Percentiles rank a stretch among this genome's conserved stretches.
Evolutionary conservation across 495 filamentous ascomycete genomes (phyloP).

Genomic region (Hyaloscypha hepaticicola): DNA sequence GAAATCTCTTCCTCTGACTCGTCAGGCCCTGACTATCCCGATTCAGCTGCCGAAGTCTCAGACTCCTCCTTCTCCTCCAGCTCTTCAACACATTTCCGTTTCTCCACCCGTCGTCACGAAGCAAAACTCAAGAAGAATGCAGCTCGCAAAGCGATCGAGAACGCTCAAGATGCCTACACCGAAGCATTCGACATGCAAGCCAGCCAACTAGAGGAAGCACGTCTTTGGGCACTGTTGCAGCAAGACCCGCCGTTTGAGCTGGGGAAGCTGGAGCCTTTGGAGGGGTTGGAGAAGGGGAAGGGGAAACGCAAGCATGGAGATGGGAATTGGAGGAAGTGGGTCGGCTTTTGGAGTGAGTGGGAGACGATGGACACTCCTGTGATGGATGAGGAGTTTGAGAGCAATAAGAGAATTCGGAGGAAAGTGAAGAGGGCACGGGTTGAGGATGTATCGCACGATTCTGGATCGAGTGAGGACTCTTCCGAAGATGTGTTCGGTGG

Average conservation of each 20-base stretch:
- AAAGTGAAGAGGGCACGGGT: slow-evolving; percentile 6
- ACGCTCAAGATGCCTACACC: slow-evolving; percentile 49
- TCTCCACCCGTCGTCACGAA: neutral
- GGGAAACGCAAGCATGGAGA: slow-evolving; percentile 36
- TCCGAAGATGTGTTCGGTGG: neutral
- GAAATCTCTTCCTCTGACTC: neutral
- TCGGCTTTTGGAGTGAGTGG: slow-evolving; percentile 49
- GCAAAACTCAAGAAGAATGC: slow-evolving; percentile 22
- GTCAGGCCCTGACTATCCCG: neutral
- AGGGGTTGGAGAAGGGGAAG: slow-evolving; percentile 27
- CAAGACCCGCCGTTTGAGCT: slow-evolving; percentile 28
- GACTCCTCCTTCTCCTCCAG: neutral
- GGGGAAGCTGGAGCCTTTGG: slow-evolving; percentile 14
- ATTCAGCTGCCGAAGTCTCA: neutral
- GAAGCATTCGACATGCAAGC: slow-evolving; percentile 52
- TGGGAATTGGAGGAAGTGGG: slow-evolving; percentile 46
- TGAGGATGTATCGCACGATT: neutral
- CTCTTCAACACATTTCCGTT: neutral
- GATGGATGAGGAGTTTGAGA: slow-evolving; percentile 35
- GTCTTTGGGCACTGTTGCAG: slow-evolving; percentile 52
- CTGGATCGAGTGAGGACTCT: neutral
- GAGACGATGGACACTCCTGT: slow-evolving; percentile 44
- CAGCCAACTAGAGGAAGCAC: slow-evolving; percentile 54
- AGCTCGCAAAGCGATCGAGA: slow-evolving; percentile 35
- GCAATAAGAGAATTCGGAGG: slow-evolving; percentile 22